phyloP scores from a whole-genome alignment of 2,329 filamentous ascomycete species.

The Fusarium ambrosium region DNA sequence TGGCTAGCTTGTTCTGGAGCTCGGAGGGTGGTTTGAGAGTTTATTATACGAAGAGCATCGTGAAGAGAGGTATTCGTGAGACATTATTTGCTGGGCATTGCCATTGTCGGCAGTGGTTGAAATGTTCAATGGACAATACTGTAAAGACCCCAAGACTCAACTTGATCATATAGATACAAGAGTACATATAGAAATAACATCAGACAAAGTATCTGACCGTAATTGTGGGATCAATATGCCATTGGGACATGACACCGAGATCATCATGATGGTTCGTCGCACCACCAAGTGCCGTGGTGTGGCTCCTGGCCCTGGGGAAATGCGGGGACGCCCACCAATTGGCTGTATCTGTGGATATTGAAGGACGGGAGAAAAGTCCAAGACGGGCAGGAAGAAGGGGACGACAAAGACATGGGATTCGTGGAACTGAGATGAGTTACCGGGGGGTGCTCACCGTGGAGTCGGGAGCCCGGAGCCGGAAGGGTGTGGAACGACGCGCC shows the following conservation, averaged over 20 bases:
- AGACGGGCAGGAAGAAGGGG: slow-evolving; percentile 27
- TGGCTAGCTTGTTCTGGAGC: not conserved
- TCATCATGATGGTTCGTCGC: slow-evolving; percentile 27
- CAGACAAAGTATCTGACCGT: not conserved
- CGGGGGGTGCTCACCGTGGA: not conserved
- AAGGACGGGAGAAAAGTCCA: slow-evolving; percentile 24
- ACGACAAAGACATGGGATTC: slow-evolving; percentile 29
- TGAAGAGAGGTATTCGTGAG: not conserved
- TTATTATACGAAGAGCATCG: not conserved
- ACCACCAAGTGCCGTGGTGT: slow-evolving; percentile 28
- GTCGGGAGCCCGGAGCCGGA: not conserved
- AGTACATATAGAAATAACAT: not conserved
- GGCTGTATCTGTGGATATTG: slow-evolving; percentile 15
- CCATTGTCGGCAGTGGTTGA: not conserved
- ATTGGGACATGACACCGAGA: slow-evolving; percentile 34
- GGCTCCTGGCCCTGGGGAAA: slow-evolving; percentile 35
- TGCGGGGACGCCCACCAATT: slow-evolving; percentile 42
- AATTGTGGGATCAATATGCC: slow-evolving; percentile 14
- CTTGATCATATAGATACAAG: not conserved
- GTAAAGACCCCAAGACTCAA: not conserved
- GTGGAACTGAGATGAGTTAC: slow-evolving; percentile 32
- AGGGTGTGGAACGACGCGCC: slow-evolving; percentile 40
- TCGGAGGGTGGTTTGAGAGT: not conserved
- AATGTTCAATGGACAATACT: not conserved
- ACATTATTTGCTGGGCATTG: not conserved